Conservation (phyloP, 2,329 filamentous ascomycete genomes). For the Ophiostoma ulmi region DNA sequence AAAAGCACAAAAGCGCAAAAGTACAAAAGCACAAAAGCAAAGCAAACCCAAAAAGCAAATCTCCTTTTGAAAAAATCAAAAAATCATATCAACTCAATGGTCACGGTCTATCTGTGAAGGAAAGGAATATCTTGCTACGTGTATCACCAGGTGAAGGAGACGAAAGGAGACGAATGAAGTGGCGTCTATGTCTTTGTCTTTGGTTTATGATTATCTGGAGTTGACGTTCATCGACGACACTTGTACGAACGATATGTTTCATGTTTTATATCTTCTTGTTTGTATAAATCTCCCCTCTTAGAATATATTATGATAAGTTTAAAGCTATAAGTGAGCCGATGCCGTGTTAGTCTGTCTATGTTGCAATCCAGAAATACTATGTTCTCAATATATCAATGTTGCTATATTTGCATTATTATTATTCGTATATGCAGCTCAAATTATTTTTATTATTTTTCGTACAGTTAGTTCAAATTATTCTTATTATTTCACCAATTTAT, state of each 20-base stretch:
- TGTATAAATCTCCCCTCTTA: constrained; percentile 12
- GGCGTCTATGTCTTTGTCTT: not conserved
- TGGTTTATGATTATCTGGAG: constrained; percentile 10
- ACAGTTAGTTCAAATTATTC: no score
- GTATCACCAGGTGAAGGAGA: not conserved
- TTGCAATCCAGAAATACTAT: no score
- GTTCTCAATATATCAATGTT: no score
- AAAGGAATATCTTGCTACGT: constrained; percentile 1
- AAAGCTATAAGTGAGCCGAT: not conserved
- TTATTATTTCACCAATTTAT: no score
- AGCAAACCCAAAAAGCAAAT: not conserved
- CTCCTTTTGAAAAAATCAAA: not conserved
- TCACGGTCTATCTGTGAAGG: constrained; percentile 1
- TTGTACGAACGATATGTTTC: constrained; percentile 13
- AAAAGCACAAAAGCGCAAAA: not conserved
- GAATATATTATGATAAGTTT: not conserved
- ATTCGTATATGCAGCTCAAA: no score
- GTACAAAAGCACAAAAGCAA: not conserved
- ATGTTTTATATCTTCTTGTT: constrained; percentile 15
- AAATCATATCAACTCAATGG: not conserved
- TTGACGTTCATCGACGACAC: constrained; percentile 7
- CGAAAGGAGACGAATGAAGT: not conserved
- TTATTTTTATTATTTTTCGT: no score
- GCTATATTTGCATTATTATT: no score
- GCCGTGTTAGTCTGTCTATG: no score